Evolutionary conservation across 1,284 basidiomycete genomes (phyloP).

Genomic region (Ceratorhiza oryzae-sativae): DNA sequence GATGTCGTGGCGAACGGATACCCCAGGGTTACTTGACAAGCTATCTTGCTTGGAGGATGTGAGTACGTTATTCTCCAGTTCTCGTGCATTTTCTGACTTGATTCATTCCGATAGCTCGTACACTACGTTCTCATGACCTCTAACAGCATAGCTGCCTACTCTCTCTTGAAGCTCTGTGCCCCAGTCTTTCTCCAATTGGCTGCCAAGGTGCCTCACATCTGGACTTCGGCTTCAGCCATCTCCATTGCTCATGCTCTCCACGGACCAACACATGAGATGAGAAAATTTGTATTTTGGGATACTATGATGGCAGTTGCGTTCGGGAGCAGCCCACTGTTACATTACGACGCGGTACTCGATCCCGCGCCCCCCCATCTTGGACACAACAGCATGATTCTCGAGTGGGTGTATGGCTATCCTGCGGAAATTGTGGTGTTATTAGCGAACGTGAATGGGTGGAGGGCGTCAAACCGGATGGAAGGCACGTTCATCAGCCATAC

Average conservation of each 20-base stretch:
- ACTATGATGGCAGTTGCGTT: not conserved
- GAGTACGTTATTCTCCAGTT: not conserved
- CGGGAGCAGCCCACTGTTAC: not conserved
- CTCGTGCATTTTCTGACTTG: not conserved
- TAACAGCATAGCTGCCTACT: not conserved
- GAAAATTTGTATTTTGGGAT: not conserved
- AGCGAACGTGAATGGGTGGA: constrained; percentile 6
- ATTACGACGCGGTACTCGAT: not conserved
- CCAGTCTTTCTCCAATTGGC: constrained; percentile 8
- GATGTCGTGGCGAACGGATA: not conserved
- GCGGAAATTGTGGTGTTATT: not conserved
- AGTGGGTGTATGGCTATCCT: constrained; percentile 10
- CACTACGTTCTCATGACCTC: not conserved
- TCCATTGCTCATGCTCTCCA: not conserved
- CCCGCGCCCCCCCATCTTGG: not conserved
- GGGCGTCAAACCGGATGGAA: not conserved
- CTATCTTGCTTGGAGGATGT: not conserved
- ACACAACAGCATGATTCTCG: not conserved
- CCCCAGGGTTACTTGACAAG: not conserved
- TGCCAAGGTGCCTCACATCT: not conserved
- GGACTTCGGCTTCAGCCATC: not conserved
- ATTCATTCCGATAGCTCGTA: not conserved
- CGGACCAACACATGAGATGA: not conserved
- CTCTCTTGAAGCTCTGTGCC: not conserved
- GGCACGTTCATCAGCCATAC: too few relatives aligned